A percentile compares a stretch with the other conserved stretches of the same genome.
These are phyloP conservation scores for Prunus padus DNA, from an alignment of 306 rosid genomes.

Conservation along the genomic window DNA sequence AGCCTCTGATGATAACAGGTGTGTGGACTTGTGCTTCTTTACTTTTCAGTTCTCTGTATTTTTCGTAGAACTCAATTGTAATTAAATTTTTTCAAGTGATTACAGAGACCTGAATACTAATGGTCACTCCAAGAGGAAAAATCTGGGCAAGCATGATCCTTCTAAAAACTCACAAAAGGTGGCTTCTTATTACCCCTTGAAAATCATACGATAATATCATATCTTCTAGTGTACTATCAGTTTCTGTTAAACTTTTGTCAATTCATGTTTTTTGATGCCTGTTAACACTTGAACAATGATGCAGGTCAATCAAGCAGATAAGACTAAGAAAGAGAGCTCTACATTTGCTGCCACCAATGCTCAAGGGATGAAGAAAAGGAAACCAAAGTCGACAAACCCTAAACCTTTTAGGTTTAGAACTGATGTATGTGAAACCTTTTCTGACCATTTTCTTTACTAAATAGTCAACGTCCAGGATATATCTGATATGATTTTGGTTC, in stretches of 20 bases:
- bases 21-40: conserved; percentile 14
- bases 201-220: conserved; percentile 5
- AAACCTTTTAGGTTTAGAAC: conserved; percentile 96
- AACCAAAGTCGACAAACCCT: conserved; percentile 82
- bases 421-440: conserved; percentile 57
- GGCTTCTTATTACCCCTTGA: neutral
- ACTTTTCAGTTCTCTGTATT: conserved; percentile 1
- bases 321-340: conserved; percentile 48
- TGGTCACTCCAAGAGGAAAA: conserved; percentile 21
- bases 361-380: conserved; percentile 65
- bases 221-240: neutral
- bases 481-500: conserved; percentile 17
- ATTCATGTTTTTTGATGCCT: conserved; percentile 2
- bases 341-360: conserved; percentile 27
- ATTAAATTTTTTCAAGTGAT: neutral
- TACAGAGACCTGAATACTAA: conserved; percentile 41
- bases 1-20: conserved; percentile 58
- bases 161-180: conserved; percentile 53
- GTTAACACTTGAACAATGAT: conserved; percentile 11
- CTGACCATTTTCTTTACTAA: conserved; percentile 9
- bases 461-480: neutral
- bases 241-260: neutral
- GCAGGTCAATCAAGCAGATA: conserved; percentile 33
- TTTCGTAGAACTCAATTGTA: conserved; percentile 5
- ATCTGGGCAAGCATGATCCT: conserved; percentile 47